These are phyloP conservation scores for Planoprotostelium fungivorum DNA, from an alignment of 78 protist species.

Conservation along the genomic window DNA sequence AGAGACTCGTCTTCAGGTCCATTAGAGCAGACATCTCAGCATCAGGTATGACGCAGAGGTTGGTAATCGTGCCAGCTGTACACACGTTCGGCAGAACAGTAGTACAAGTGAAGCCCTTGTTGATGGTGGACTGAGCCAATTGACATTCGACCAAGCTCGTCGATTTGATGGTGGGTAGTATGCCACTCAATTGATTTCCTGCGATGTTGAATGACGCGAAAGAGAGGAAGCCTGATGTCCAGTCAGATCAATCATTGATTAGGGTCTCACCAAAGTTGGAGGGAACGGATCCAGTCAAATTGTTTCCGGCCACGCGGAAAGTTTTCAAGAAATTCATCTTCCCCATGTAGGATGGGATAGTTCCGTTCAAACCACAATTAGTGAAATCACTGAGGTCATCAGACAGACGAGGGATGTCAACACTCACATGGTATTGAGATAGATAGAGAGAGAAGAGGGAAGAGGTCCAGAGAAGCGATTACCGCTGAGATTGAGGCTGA, in stretches of 20 bases:
- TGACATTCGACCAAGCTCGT: neutral
- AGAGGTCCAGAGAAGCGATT: too few relatives aligned
- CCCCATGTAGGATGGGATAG: neutral
- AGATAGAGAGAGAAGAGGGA: neutral
- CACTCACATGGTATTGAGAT: neutral
- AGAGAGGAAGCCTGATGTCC: too few relatives aligned
- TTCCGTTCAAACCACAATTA: neutral
- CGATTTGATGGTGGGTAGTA: too few relatives aligned
- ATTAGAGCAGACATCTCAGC: neutral
- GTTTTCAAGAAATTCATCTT: neutral
- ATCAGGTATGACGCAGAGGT: neutral
- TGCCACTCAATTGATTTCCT: too few relatives aligned
- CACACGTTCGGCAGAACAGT: neutral
- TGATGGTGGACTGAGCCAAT: neutral
- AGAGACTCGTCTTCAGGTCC: neutral
- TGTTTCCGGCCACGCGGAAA: neutral
- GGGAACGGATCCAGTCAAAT: neutral
- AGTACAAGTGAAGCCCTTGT: neutral
- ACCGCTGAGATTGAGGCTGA: too few relatives aligned
- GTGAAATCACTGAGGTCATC: neutral
- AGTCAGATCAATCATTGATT: too few relatives aligned
- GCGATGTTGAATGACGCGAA: too few relatives aligned
- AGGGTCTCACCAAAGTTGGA: neutral
- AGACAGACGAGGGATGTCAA: neutral
- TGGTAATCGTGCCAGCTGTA: neutral